Evolutionary conservation across 345 rosid species (phyloP), one percentile per base, ranked within the genome.

Genomic region (Hypericum perforatum): DNA sequence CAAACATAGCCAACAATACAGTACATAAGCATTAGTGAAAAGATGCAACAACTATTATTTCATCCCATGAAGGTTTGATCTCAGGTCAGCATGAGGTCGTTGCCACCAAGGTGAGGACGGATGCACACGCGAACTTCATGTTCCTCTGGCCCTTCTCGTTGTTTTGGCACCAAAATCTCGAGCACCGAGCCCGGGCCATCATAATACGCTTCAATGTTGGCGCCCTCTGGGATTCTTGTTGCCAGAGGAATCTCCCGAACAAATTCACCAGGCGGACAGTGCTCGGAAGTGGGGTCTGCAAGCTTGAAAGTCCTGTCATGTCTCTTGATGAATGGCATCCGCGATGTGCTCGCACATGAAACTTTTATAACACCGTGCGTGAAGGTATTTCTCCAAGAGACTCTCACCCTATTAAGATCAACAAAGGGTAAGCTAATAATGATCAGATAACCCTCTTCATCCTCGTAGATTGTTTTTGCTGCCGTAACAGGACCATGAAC

Each of bases 401-500:
- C 68, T 50, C 58, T 64, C 41, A 64, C 68, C 53, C 58, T 64
- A 43, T 57, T 37, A 6, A 64, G 68, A 64, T 64, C 63, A n/a
- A 49, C 63, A 45, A 64, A 64, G 39, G 68, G 68, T 47, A 64
- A 64, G 41, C 53, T 58, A 39, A 65, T 46, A 16, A 65, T 65
- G 50, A 65, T 58, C 48, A 65, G 39, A 42, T 52, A 65, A 1
- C 63, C 69, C 22, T 46, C 53, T 41, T 59, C 59, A 58, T 65
- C 69, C 40, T 58, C 69, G 7, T 65, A 58, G 9, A 65, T 65
- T 3, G 69, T 65, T 65, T 65, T 65, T 14, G 63, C 68, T 55
- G 57, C 56, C 9, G 68, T 63, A 11, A 63, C 68, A 5, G 68
- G 68, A 5, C 68, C 63, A 3, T 64, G 57, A 9, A 57, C 58